Base-by-base conservation (phyloP, 2,329 filamentous ascomycete species). In the Periconia macrospinosa region DNA sequence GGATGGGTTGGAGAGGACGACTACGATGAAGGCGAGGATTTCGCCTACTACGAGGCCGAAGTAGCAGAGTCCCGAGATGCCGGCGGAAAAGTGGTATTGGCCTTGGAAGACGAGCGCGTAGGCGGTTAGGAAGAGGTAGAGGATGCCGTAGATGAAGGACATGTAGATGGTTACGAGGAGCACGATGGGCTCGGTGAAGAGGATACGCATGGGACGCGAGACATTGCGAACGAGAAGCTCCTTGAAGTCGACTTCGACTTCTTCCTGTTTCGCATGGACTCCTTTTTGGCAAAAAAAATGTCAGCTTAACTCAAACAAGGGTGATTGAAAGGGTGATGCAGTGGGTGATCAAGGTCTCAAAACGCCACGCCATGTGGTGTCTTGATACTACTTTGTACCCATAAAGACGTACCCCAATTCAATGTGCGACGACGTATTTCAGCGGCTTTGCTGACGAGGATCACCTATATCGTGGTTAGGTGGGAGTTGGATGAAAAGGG, bases 51-150 rank as follows among this genome's bases (percentile, higher is more conserved):
- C 84, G 87, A 96, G 90, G 50, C 91, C 92, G 63, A 96, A 90
- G 72, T 92, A 96, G 6, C 91, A 86, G 6, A 96, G 80, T 1
- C 91, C 92, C 3, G 86, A 83, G 17, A 90, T 74, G 52, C 92
- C 92, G 1, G 81, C 66, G 33, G 76, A 84, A 77, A 93, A 88
- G 60, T 83, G 81, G 71, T 96, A 88, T 5, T 92, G 80, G 1
- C 74, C 70, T 56, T 87, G 79, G 75, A 94, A 96, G 45, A 95
- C 88, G 43, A 94, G 83, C 0, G 89, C 87, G 63, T 95, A 95
- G 1, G 91, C 89, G 0, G 90, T 92, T 49, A 96, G 80, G 78
- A 94, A 92, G 23, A 93, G 86, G 67, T 94, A 96, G 1, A 96
- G 83, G 0, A 94, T 79, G 6, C 82, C 88, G 66, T 92, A 75